phyloP scores from a whole-genome alignment of 2,329 filamentous ascomycete species.

The Cladophialophora chaetospira region DNA sequence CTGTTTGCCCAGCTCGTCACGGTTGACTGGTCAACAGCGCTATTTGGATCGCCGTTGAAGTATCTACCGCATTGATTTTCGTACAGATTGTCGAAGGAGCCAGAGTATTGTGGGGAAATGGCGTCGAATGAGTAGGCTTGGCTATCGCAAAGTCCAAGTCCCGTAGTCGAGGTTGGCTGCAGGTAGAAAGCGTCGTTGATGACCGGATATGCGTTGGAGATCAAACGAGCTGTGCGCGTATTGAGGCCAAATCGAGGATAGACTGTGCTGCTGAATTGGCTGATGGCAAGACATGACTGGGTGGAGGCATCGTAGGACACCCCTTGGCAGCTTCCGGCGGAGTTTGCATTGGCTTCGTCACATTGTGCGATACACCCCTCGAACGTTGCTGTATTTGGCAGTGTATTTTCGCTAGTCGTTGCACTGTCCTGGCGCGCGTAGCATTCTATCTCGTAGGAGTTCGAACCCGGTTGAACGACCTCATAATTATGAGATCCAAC shows the following conservation, averaged over 20 bases:
- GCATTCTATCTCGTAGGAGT: not conserved
- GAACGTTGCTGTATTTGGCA: not conserved
- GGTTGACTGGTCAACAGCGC: not conserved
- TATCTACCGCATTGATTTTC: not conserved
- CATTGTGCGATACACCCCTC: not conserved
- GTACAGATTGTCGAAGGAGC: not conserved
- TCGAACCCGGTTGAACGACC: not conserved
- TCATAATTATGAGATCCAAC: not conserved
- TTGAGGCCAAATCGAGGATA: not conserved
- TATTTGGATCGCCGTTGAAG: not conserved
- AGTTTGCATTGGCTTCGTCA: not conserved
- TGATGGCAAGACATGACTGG: not conserved
- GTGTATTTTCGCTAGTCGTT: not conserved
- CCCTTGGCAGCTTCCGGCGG: not conserved
- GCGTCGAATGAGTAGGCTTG: not conserved
- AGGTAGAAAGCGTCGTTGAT: constrained; percentile 5
- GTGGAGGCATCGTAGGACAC: not conserved
- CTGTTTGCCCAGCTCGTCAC: not conserved
- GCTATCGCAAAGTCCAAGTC: not conserved
- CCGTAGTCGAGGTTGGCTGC: not conserved
- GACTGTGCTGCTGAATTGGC: not conserved
- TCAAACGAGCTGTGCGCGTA: not conserved
- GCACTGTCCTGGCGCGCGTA: not conserved
- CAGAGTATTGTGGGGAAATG: not conserved
- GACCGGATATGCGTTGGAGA: not conserved